These are phyloP conservation scores for Cystofilobasidium ferigula DNA, from an alignment of 768 basidiomycete species.

Conservation along the genomic window DNA sequence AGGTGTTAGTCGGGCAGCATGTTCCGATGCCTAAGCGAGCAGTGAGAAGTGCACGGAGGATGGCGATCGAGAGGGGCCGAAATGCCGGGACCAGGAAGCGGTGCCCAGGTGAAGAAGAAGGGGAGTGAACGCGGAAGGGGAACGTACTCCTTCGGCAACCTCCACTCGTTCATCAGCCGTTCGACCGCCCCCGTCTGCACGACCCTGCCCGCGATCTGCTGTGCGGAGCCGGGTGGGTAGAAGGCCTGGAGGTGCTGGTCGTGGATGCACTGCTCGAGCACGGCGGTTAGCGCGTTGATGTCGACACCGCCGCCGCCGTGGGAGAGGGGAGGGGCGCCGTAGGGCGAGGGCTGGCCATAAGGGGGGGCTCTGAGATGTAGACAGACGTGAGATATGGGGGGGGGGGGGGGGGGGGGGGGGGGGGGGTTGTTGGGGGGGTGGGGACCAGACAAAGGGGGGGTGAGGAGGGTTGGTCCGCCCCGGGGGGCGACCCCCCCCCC, in stretches of 20 bases:
- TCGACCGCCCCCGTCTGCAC: conserved; percentile 37
- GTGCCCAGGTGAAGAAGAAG: too few relatives aligned
- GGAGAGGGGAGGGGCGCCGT: not conserved
- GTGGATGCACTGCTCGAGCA: not conserved
- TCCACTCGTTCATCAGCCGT: conserved; percentile 39
- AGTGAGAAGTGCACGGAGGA: too few relatives aligned
- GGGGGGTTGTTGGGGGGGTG: too few relatives aligned
- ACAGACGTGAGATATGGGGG: too few relatives aligned
- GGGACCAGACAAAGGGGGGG: too few relatives aligned
- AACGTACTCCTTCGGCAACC: conserved; percentile 20
- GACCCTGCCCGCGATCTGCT: conserved; percentile 39
- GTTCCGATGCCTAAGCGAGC: too few relatives aligned
- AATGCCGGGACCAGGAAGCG: too few relatives aligned
- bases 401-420: too few relatives aligned
- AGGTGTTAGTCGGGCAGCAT: conserved; percentile 31
- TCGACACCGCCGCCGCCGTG: conserved; percentile 4
- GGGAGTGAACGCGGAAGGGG: too few relatives aligned
- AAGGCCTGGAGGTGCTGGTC: conserved; percentile 40
- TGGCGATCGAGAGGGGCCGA: too few relatives aligned
- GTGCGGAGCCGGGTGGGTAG: conserved; percentile 39
- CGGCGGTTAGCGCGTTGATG: not conserved
- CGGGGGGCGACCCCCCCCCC: too few relatives aligned
- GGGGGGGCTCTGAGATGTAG: conserved; percentile 3
- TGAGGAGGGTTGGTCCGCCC: too few relatives aligned
- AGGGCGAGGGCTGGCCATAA: not conserved